A percentile compares a stretch with the other conserved stretches of the same genome.
phyloP scores from a whole-genome alignment of 2,329 filamentous ascomycete genomes.

The Diplodia scrobiculata region DNA sequence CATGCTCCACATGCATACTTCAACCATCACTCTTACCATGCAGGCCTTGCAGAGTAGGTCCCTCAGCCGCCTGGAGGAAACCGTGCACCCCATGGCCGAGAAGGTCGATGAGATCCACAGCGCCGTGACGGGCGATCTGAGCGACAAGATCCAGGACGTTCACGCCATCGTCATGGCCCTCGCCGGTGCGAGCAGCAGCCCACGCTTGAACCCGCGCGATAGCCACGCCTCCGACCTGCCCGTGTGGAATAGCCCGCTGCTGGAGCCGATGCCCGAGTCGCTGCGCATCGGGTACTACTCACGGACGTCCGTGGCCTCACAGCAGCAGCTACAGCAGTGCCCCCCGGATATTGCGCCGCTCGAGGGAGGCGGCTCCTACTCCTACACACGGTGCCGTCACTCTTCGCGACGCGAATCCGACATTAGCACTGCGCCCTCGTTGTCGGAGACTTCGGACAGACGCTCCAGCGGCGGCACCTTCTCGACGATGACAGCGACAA shows the following conservation, averaged over 20 bases:
- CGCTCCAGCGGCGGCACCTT: constrained; percentile 15
- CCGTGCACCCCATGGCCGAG: constrained; percentile 40
- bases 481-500: not conserved
- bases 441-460: constrained; percentile 25
- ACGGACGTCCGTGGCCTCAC: not conserved
- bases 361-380: not conserved
- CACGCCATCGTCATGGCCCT: constrained; percentile 39
- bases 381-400: not conserved
- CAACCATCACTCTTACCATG: constrained; percentile 45
- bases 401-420: constrained; percentile 17
- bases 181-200: constrained; percentile 31
- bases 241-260: constrained; percentile 14
- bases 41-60: constrained; percentile 46
- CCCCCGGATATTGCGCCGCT: constrained; percentile 8
- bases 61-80: constrained; percentile 35
- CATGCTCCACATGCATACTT: constrained; percentile 49
- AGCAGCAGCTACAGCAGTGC: not conserved
- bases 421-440: constrained; percentile 14
- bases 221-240: constrained; percentile 21
- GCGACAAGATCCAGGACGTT: constrained; percentile 39
- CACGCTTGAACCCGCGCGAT: constrained; percentile 23
- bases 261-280: constrained; percentile 24
- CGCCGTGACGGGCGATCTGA: constrained; percentile 34
- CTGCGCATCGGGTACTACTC: constrained; percentile 17
- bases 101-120: constrained; percentile 40